These are phyloP conservation scores for Calonectria ilicicola DNA, from an alignment of 2,329 filamentous ascomycete genomes.

Conservation along the genomic window DNA sequence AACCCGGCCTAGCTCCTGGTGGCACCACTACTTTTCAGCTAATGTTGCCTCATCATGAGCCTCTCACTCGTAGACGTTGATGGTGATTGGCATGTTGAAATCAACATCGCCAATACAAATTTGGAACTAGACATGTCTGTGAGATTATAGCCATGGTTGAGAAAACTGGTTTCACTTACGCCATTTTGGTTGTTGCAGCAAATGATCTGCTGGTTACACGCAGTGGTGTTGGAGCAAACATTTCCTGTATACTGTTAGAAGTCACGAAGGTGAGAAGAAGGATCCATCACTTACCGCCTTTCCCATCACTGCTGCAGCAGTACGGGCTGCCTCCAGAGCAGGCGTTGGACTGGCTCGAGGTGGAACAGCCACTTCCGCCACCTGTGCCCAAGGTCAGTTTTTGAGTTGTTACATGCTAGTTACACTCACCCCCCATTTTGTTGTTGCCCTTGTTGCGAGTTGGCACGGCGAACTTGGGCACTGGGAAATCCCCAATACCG, in stretches of 20 bases:
- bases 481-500: conserved; percentile 22
- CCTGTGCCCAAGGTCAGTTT: neutral
- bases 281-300: conserved; percentile 16
- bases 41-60: neutral
- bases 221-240: conserved; percentile 29
- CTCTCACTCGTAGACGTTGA: conserved; percentile 30
- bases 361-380: neutral
- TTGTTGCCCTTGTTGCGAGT: neutral
- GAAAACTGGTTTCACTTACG: neutral
- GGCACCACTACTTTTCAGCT: neutral
- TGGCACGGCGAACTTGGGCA: conserved; percentile 15
- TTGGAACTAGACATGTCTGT: conserved; percentile 30
- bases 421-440: neutral
- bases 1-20: neutral
- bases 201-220: conserved; percentile 32
- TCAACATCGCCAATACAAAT: conserved; percentile 39
- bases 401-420: neutral
- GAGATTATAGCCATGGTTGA: neutral
- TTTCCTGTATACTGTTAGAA: conserved; percentile 14
- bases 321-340: conserved; percentile 31
- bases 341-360: conserved; percentile 9
- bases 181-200: conserved; percentile 43
- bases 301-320: conserved; percentile 31
- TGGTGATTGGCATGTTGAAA: conserved; percentile 38
- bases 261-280: too few relatives aligned